These are phyloP conservation scores for Ceratocystis albifundus DNA, from an alignment of 2,329 filamentous ascomycete genomes.

Conservation along the genomic window DNA sequence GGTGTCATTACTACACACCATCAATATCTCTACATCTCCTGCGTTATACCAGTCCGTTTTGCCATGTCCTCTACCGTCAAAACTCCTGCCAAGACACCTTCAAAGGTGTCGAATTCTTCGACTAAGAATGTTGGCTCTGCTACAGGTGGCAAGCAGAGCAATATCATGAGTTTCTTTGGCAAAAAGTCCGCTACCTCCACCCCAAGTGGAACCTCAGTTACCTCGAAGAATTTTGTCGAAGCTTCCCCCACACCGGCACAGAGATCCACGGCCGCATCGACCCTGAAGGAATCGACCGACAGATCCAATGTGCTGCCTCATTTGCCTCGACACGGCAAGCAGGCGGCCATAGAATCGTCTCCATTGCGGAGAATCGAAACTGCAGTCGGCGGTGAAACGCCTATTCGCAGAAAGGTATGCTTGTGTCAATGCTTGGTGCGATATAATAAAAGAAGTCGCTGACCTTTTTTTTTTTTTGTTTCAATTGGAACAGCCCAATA, in stretches of 20 bases:
- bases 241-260: constrained; percentile 27
- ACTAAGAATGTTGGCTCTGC: constrained; percentile 25
- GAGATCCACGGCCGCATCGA: constrained; percentile 2
- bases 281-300: constrained; percentile 33
- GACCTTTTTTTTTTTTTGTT: too few relatives aligned
- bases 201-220: constrained; percentile 30
- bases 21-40: background rate
- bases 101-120: constrained; percentile 31
- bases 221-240: constrained; percentile 30
- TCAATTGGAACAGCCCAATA: constrained; percentile 27
- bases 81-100: constrained; percentile 24
- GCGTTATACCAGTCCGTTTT: background rate
- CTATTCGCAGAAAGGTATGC: constrained; percentile 24
- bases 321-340: constrained; percentile 25
- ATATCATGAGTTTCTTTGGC: constrained; percentile 37
- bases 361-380: constrained; percentile 41
- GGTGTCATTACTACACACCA: background rate
- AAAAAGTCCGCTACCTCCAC: constrained; percentile 28
- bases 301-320: constrained; percentile 34
- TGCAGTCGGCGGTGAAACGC: background rate
- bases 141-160: constrained; percentile 32
- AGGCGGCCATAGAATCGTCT: constrained; percentile 46
- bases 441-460: background rate
- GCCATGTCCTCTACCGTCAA: constrained; percentile 13
- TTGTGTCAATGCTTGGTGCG: background rate